Evolutionary conservation across 768 basidiomycete species (phyloP).

Genomic region (Imleria badia): DNA sequence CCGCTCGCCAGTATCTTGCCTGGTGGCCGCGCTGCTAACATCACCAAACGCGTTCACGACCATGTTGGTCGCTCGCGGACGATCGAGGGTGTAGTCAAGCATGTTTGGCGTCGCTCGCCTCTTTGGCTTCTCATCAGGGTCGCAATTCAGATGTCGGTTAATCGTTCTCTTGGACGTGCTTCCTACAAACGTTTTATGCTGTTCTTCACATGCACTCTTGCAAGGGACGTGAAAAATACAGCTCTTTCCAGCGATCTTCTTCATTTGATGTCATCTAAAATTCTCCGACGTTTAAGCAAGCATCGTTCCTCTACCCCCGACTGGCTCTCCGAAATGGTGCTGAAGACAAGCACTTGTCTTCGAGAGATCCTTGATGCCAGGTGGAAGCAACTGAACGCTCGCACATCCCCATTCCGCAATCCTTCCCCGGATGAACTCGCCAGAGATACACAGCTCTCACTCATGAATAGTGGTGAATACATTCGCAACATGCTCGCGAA

Average conservation of each 20-base stretch:
- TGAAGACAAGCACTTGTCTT: constrained; percentile 29
- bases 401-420: constrained; percentile 19
- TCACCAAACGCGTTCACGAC: constrained; percentile 23
- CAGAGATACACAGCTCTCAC: no score
- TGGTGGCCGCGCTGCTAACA: no score
- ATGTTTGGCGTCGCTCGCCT: constrained; percentile 29
- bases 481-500: no score
- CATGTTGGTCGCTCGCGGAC: constrained; percentile 13
- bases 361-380: constrained; percentile 26
- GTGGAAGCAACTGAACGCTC: constrained; percentile 34
- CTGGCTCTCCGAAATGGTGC: constrained; percentile 38
- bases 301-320: constrained; percentile 8
- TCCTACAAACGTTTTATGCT: constrained; percentile 50
- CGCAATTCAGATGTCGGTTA: constrained; percentile 26
- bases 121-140: constrained; percentile 35
- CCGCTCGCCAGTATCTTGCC: no score
- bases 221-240: constrained; percentile 16
- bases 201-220: constrained; percentile 33
- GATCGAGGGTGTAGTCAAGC: neutral
- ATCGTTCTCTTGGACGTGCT: neutral
- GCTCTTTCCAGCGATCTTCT: constrained; percentile 22
- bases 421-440: no score
- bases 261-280: constrained; percentile 23
- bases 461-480: no score
- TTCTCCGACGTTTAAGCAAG: constrained; percentile 19